Evolutionary conservation across 2,329 filamentous ascomycete genomes (phyloP).

Genomic region (Fusarium caatingaense): DNA sequence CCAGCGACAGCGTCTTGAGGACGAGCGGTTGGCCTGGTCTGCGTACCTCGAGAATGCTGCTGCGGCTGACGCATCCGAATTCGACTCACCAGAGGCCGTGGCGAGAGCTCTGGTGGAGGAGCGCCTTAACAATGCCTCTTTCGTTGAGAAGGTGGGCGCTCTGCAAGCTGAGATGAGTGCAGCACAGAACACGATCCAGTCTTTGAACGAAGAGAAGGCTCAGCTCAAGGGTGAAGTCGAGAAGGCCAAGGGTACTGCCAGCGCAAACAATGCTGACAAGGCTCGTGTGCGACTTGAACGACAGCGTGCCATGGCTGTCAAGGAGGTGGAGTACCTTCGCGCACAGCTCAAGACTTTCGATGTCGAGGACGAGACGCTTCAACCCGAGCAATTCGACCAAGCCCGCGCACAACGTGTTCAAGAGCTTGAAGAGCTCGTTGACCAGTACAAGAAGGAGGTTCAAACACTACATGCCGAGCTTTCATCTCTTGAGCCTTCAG

Average conservation of each 20-base stretch:
- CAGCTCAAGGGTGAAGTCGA: constrained; percentile 76
- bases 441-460: constrained; percentile 86
- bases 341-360: constrained; percentile 92
- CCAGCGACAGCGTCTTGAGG: constrained; percentile 87
- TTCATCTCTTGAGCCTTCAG: constrained; percentile 67
- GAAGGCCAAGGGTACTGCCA: constrained; percentile 67
- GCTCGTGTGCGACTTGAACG: constrained; percentile 81
- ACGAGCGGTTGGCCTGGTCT: constrained; percentile 88
- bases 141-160: constrained; percentile 83
- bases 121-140: constrained; percentile 79
- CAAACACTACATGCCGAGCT: constrained; percentile 79
- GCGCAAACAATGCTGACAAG: constrained; percentile 69
- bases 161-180: constrained; percentile 82
- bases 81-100: constrained; percentile 88
- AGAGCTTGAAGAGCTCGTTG: constrained; percentile 86
- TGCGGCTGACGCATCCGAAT: constrained; percentile 73
- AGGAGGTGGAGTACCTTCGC: constrained; percentile 93
- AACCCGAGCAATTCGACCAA: constrained; percentile 81
- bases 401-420: constrained; percentile 79
- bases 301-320: constrained; percentile 84
- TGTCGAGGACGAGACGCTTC: constrained; percentile 86
- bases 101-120: constrained; percentile 87
- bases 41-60: constrained; percentile 81
- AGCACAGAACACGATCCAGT: constrained; percentile 79
- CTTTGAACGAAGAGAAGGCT: constrained; percentile 76